phyloP scores from a whole-genome alignment of 1,284 basidiomycete genomes.

The Ustilago bromivora region DNA sequence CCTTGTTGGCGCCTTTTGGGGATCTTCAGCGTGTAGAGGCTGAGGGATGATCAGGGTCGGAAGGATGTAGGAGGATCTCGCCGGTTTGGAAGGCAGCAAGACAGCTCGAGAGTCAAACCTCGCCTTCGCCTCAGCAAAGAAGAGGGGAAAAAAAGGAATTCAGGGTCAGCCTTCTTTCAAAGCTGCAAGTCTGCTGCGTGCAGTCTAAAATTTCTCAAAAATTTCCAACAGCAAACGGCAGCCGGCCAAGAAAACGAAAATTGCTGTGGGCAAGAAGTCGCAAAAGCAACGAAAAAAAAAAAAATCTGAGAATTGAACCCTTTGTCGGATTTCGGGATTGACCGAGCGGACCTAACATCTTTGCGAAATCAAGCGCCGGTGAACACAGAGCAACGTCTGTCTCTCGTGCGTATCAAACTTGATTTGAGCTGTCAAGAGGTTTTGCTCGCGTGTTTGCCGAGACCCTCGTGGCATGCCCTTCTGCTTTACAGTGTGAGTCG shows the following conservation, averaged over 20 bases:
- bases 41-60: slow-evolving; percentile 15
- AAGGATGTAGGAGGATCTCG: slow-evolving; percentile 1
- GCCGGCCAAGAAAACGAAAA: too few relatives aligned
- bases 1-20: slow-evolving; percentile 7
- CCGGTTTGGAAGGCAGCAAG: not conserved
- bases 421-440: not conserved
- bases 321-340: slow-evolving; percentile 9
- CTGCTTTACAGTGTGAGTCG: not conserved
- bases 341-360: not conserved
- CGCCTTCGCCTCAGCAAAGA: not conserved
- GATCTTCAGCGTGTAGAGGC: slow-evolving; percentile 5
- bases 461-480: not conserved
- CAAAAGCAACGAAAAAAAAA: not conserved
- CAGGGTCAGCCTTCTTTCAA: not conserved
- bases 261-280: too few relatives aligned
- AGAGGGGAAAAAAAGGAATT: not conserved
- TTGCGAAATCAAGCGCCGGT: too few relatives aligned
- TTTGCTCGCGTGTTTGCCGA: slow-evolving; percentile 1
- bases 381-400: not conserved
- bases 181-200: slow-evolving; percentile 4
- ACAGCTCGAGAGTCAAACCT: not conserved
- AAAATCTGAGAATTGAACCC: slow-evolving; percentile 13
- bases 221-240: not conserved
- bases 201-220: slow-evolving; percentile 8
- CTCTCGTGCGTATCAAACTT: slow-evolving; percentile 3